Evolutionary conservation across 257 asterid species (phyloP), one percentile per base, ranked within the genome.

Genomic region (Gentiana straminea): DNA sequence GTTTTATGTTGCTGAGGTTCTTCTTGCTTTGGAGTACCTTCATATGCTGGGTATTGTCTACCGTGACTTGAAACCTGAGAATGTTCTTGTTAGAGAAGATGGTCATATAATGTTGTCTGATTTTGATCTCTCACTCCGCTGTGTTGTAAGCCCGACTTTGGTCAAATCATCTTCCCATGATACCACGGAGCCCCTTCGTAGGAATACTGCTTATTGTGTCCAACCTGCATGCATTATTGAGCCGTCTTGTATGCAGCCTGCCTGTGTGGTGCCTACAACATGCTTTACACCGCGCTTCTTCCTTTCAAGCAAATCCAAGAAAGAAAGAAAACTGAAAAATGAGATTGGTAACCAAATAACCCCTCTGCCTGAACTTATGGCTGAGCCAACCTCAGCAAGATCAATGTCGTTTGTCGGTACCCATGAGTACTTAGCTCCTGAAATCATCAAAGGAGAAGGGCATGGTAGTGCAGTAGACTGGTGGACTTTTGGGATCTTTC

Each of bases 331-430:
- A 52, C 73, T 77, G 45, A 84, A 75, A 61, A 71, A 66, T 43
- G 96, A 84, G 47, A 71, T 80, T 1, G 73, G 80, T 1, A 80
- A 78, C 74, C 96, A 84, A 76, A 86, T 84, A 32, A 78, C 68
- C 74, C 96, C 89, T 3, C 72, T 84, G 75, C 96, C 96, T 0
- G 96, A 86, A 74, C 92, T 86, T 52, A 73, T 84, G 3, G 96
- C 96, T 1, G 96, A 86, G 69, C 96, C 96, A 49, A 86, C 89
- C 7, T 75, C 73, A 7, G 96, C 96, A 1, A 79, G 94, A 1
- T 86, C 96, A 1, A 86, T 86, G 96, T 86, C 96, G 0, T 86
- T 86, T 48, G 96, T 86, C 0, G 96, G 96, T n/a, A 86, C 96
- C 15, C 96, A 86, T 3, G 96, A 86, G 77, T 86, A 86, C 64